A percentile compares a stretch with the other conserved stretches of the same genome.
Conservation (phyloP, 1,284 basidiomycete genomes). For the Cronartium quercuum region DNA sequence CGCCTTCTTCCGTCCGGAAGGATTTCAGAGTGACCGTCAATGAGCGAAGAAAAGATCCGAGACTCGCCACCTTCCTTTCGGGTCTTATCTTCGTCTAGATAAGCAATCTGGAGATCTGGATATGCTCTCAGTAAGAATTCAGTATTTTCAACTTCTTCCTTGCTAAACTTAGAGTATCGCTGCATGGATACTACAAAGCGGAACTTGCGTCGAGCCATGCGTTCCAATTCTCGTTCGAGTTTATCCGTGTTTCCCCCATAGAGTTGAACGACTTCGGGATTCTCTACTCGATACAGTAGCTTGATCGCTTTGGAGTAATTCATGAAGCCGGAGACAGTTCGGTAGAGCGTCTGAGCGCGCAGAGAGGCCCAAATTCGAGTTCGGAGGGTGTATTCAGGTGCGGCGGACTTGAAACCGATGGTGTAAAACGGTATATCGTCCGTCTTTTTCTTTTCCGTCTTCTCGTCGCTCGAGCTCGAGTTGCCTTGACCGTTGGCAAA, state of each 20-base stretch:
- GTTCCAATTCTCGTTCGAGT: constrained; percentile 90
- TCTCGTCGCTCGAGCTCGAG: constrained; percentile 60
- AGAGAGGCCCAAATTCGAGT: constrained; percentile 99
- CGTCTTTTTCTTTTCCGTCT: constrained; percentile 66
- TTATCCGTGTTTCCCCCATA: constrained; percentile 97
- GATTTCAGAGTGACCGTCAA: constrained; percentile 97
- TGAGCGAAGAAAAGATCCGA: constrained; percentile 87
- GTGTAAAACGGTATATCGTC: constrained; percentile 98
- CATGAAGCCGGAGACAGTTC: constrained; percentile 99
- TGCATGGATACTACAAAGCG: constrained; percentile 99
- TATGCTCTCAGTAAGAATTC: constrained; percentile 98
- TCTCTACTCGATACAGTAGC: constrained; percentile 97
- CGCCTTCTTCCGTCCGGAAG: constrained; percentile 76
- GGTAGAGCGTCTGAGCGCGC: constrained; percentile 94
- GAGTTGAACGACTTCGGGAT: constrained; percentile 94
- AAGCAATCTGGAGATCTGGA: constrained; percentile 96
- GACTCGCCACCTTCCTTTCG: constrained; percentile 93
- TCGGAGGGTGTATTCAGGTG: constrained; percentile 94
- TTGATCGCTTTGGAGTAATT: constrained; percentile 99
- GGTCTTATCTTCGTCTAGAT: constrained; percentile 86
- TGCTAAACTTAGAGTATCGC: constrained; percentile 98
- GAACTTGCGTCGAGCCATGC: constrained; percentile 97
- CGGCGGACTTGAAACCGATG: constrained; percentile 98
- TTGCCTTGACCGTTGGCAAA: constrained; percentile 42
- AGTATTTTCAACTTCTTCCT: constrained; percentile 97